Evolutionary conservation across 2,329 filamentous ascomycete species (phyloP).

Genomic region (Amauroascus verrucosus): DNA sequence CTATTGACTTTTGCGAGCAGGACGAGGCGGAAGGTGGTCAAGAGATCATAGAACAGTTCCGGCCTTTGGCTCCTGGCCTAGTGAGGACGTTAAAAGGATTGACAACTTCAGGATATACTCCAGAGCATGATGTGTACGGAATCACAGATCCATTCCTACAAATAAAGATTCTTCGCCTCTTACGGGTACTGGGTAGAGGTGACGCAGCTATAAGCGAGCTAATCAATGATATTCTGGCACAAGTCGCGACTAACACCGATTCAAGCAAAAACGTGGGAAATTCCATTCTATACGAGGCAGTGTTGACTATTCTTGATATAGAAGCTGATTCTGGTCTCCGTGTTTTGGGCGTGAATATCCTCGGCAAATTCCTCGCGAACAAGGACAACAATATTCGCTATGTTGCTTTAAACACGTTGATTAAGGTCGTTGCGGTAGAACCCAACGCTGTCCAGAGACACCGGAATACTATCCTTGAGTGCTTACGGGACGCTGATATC

Average conservation of each 20-base stretch:
- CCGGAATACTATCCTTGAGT: conserved; percentile 94
- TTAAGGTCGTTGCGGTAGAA: conserved; percentile 96
- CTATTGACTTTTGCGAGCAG: conserved; percentile 85
- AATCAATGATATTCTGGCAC: conserved; percentile 96
- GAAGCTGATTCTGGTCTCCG: conserved; percentile 92
- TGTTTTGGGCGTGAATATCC: conserved; percentile 92
- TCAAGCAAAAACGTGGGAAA: conserved; percentile 98
- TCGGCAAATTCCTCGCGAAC: conserved; percentile 97
- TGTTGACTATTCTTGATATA: conserved; percentile 93
- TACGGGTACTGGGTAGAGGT: conserved; percentile 76
- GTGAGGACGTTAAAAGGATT: conserved; percentile 87
- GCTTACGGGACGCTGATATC: conserved; percentile 91
- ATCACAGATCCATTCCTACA: conserved; percentile 97
- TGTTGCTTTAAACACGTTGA: conserved; percentile 90
- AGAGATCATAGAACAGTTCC: conserved; percentile 83
- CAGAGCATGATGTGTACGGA: conserved; percentile 95
- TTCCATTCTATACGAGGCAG: conserved; percentile 93
- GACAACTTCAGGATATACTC: conserved; percentile 90
- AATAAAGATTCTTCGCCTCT: conserved; percentile 82
- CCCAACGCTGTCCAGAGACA: conserved; percentile 96
- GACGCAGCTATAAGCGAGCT: conserved; percentile 84
- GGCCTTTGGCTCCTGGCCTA: conserved; percentile 69
- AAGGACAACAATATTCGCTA: conserved; percentile 99
- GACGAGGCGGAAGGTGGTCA: conserved; percentile 90
- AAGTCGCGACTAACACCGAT: conserved; percentile 96